Conservation (phyloP, 306 rosid species). For the Lupinus albus region DNA sequence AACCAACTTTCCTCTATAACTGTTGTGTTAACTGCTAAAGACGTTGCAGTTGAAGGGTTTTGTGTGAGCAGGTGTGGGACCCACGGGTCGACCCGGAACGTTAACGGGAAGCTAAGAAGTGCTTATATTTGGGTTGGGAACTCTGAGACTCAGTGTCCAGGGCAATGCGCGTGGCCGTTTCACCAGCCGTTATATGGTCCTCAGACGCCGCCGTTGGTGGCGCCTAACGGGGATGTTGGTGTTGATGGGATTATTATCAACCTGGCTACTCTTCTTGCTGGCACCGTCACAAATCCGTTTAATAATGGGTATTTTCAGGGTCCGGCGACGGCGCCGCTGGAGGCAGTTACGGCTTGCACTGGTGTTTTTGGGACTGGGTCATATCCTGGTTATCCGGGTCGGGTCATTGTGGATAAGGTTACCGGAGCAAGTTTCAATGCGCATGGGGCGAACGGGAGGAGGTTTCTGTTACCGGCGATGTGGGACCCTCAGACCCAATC, state of each 20-base stretch:
- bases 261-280: conserved; percentile 83
- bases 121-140: conserved; percentile 91
- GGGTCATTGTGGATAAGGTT: conserved; percentile 50
- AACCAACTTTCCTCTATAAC: conserved; percentile 54
- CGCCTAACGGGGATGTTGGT: conserved; percentile 94
- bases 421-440: conserved; percentile 86
- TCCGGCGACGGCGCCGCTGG: conserved; percentile 72
- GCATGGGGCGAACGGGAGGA: conserved; percentile 67
- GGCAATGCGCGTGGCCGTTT: conserved; percentile 95
- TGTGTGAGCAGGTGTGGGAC: conserved; percentile 80
- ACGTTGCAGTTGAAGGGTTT: conserved; percentile 78
- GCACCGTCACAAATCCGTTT: conserved; percentile 88
- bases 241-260: conserved; percentile 87
- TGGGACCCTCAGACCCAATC: conserved; percentile 80
- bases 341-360: conserved; percentile 84
- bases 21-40: conserved; percentile 71
- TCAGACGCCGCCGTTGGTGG: conserved; percentile 73
- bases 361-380: conserved; percentile 78
- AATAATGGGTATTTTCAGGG: conserved; percentile 87
- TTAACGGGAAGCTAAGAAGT: conserved; percentile 27
- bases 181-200: conserved; percentile 95
- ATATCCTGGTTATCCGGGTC: conserved; percentile 87
- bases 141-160: conserved; percentile 84
- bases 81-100: conserved; percentile 53
- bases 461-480: conserved; percentile 81